Evolutionary conservation across 768 basidiomycete species (phyloP).

Genomic region (Trametes punicea): DNA sequence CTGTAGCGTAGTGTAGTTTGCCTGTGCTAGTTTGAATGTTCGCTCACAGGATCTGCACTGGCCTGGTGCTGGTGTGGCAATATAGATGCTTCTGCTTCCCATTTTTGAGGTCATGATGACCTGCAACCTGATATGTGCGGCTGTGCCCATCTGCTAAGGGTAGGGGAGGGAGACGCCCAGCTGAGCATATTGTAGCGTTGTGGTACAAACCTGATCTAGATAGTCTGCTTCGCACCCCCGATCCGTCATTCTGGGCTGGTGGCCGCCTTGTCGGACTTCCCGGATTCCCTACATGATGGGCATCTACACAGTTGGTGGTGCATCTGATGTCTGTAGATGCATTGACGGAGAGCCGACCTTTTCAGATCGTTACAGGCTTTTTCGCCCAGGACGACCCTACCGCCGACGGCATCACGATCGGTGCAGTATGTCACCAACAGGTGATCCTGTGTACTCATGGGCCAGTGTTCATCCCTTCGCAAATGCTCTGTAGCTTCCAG

Average conservation of each 20-base stretch:
- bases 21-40: slow-evolving; percentile 13
- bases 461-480: neutral
- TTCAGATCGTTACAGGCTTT: slow-evolving; percentile 35
- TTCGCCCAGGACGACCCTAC: slow-evolving; percentile 41
- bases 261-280: too few species aligned
- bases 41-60: neutral
- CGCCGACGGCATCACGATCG: slow-evolving; percentile 27
- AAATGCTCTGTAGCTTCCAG: slow-evolving; percentile 41
- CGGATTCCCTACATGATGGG: too few species aligned
- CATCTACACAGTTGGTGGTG: neutral
- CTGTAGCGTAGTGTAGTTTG: slow-evolving; percentile 5
- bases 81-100: neutral
- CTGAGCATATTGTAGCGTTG: too few species aligned
- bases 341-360: neutral
- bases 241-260: too few species aligned
- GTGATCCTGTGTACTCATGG: neutral
- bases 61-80: slow-evolving; percentile 3
- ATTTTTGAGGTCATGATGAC: neutral
- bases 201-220: too few species aligned
- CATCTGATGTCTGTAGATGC: neutral
- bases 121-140: neutral
- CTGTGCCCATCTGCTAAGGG: too few species aligned
- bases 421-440: slow-evolving; percentile 24
- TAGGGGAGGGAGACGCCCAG: too few species aligned
- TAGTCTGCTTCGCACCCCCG: too few species aligned